phyloP scores from a whole-genome alignment of 495 filamentous ascomycete genomes.

The Glarea lozoyensis region DNA sequence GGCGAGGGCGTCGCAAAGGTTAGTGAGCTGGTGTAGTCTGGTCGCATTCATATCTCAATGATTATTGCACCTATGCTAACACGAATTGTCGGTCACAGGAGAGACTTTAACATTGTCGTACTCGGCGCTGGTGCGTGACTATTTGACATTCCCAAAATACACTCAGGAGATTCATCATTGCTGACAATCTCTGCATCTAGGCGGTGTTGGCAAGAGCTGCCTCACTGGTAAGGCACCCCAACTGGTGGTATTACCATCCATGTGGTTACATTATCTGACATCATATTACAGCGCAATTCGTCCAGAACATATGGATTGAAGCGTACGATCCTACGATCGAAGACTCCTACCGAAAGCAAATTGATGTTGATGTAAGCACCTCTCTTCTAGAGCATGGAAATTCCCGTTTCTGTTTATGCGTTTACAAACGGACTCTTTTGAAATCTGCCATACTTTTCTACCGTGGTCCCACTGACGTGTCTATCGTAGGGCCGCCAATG shows the following conservation, averaged over 20 bases:
- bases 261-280: constrained; percentile 7
- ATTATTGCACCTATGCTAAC: no score
- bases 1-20: constrained; percentile 2
- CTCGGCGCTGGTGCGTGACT: constrained; percentile 65
- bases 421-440: no score
- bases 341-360: constrained; percentile 91
- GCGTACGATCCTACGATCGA: constrained; percentile 98
- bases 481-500: constrained; percentile 82
- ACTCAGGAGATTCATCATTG: constrained; percentile 3
- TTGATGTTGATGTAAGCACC: constrained; percentile 82
- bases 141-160: not conserved
- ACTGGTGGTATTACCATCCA: not conserved
- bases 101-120: constrained; percentile 89
- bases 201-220: constrained; percentile 97
- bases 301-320: constrained; percentile 99
- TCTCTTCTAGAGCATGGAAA: no score
- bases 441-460: no score
- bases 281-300: constrained; percentile 74
- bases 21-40: no score
- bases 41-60: no score
- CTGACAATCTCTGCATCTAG: constrained; percentile 37
- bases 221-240: constrained; percentile 66
- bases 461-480: no score
- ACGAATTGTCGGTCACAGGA: no score
- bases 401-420: no score